Percentiles rank a stretch among this genome's conserved stretches.
Conservation (phyloP, 2,329 filamentous ascomycete genomes). For the Cordyceps fumosorosea region DNA sequence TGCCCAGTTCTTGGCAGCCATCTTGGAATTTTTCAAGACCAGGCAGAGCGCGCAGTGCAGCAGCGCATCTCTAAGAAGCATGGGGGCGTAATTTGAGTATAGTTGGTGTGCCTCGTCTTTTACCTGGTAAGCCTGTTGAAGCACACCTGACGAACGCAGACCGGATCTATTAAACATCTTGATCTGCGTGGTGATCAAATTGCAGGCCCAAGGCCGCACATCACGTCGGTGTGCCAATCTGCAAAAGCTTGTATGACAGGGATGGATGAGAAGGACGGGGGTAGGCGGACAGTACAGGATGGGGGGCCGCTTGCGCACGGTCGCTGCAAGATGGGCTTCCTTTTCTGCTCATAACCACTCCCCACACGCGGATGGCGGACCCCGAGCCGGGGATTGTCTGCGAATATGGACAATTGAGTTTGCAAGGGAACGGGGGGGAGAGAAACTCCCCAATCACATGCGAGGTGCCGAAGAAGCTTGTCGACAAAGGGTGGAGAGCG, state of each 20-base stretch:
- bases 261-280: background rate
- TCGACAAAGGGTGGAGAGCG: background rate
- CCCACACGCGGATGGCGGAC: conserved; percentile 8
- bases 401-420: too few relatives aligned
- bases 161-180: background rate
- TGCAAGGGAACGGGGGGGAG: background rate
- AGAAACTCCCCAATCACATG: background rate
- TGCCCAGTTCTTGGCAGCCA: background rate
- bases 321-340: background rate
- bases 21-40: background rate
- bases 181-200: background rate
- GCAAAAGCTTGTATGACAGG: background rate
- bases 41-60: background rate
- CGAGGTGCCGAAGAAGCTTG: background rate
- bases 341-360: background rate
- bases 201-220: background rate
- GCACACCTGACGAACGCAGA: background rate
- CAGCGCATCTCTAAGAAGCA: too few relatives aligned
- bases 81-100: too few relatives aligned
- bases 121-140: background rate
- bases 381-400: background rate
- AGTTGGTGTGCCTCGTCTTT: too few relatives aligned
- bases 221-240: background rate
- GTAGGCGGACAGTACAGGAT: background rate
- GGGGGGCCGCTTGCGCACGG: background rate